Conservation (phyloP, 306 rosid species). For the Heteromeles arbutifolia region DNA sequence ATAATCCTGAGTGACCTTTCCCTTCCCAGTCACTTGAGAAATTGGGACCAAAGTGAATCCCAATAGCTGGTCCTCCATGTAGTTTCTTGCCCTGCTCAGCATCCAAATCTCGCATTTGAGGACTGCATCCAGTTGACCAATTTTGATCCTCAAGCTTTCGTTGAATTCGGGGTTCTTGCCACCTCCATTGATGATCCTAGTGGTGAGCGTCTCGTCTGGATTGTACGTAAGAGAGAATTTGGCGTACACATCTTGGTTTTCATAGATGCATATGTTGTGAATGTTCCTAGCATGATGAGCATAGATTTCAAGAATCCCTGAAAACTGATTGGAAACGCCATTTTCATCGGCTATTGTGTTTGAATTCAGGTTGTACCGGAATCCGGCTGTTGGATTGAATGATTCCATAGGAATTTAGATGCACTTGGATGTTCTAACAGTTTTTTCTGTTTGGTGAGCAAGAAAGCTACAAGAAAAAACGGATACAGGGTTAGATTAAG, state of each 20-base stretch:
- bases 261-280: conserved; percentile 89
- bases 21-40: conserved; percentile 54
- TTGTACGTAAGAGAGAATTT: conserved; percentile 82
- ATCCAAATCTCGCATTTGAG: conserved; percentile 94
- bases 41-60: conserved; percentile 82
- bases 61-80: conserved; percentile 82
- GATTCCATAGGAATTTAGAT: conserved; percentile 45
- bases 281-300: conserved; percentile 88
- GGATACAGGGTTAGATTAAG: conserved; percentile 11
- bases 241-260: conserved; percentile 91
- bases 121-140: conserved; percentile 68
- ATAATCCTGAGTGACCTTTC: conserved; percentile 57
- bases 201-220: conserved; percentile 74
- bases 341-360: conserved; percentile 20
- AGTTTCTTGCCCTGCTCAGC: conserved; percentile 77
- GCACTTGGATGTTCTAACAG: background rate
- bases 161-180: conserved; percentile 80
- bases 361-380: conserved; percentile 53
- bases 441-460: background rate
- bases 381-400: conserved; percentile 43
- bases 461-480: conserved; percentile 3
- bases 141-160: conserved; percentile 60
- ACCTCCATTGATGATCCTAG: conserved; percentile 66
- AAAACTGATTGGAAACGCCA: conserved; percentile 36
- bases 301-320: conserved; percentile 66